Evolutionary conservation across 129 eudicot species (phyloP), one percentile per base, ranked within the genome.

Genomic region (Escallonia herrerae): DNA sequence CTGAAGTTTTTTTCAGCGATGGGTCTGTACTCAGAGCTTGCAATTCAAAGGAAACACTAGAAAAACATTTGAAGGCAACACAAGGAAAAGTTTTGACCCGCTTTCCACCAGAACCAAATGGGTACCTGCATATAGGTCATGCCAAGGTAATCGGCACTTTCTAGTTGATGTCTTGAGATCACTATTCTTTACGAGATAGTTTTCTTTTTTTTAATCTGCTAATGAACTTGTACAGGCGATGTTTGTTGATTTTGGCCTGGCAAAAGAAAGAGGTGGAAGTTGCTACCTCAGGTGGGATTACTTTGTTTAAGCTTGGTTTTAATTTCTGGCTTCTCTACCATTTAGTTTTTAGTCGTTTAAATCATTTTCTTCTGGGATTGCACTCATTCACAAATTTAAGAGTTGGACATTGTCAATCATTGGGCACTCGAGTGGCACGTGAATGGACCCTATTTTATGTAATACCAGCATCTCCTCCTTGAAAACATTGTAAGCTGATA

Each of bases 31-130:
- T 86, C 9, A 78, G 99, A 77, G 84, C 90, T 66, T 89, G 95
- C 72, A 94, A 94, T 77, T 77, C 99, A 22, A 94, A 83, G 74
- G 81, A 74, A 64, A 53, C 72, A 69, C 84, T 94, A 56, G 90
- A 82, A 33, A 81, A 80, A 62, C 99, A 94, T 80, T 58, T 94
- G 67, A 86, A 80, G 81, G 60, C 55, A 59, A 89, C 95, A 0
- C 93, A 93, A 58, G 97, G 96, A 44, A 89, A 86, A 78, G 87
- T 94, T 73, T 66, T 68, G 50, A 94, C 99, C 22, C 99, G 99
- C 63, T 94, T 94, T 80, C 99, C 96, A 45, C 99, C 99, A 13
- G 99, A 94, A 80, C 99, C 99, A 33, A 94, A 94, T 82, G 99
- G 99, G 40, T 94, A 83, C 68, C 80, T 94, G 46, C 99, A 94